These are phyloP conservation scores for Lentinula sp. DNA, from an alignment of 768 basidiomycete genomes.

Conservation along the genomic window DNA sequence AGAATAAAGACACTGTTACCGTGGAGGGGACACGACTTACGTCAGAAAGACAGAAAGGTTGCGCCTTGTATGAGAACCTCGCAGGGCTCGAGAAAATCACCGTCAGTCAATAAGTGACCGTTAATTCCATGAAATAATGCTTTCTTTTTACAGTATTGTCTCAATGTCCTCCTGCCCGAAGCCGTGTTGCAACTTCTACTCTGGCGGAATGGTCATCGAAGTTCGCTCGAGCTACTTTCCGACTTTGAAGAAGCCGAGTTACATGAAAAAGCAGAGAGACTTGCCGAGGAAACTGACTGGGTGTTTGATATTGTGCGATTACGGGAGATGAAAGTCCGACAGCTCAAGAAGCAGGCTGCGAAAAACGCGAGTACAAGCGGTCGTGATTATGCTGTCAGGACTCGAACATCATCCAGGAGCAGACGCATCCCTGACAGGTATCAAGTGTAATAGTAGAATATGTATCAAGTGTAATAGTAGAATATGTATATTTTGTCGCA, in stretches of 20 bases:
- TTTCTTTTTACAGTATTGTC: slow-evolving; percentile 49
- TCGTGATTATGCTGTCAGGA: background rate
- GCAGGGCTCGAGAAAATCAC: slow-evolving; percentile 44
- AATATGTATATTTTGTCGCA: background rate
- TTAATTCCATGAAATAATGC: background rate
- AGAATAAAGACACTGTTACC: background rate
- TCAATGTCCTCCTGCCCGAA: slow-evolving; percentile 67
- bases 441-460: no score
- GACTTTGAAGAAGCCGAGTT: slow-evolving; percentile 50
- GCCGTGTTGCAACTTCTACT: slow-evolving; percentile 67
- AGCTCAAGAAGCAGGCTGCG: background rate
- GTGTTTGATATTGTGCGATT: slow-evolving; percentile 56
- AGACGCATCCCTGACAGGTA: background rate
- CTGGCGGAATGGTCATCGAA: slow-evolving; percentile 62
- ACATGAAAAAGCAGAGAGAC: slow-evolving; percentile 39
- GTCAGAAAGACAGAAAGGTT: slow-evolving; percentile 25
- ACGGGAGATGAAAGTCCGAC: slow-evolving; percentile 24
- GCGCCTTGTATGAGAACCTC: slow-evolving; percentile 38
- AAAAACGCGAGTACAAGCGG: background rate
- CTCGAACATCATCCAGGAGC: background rate
- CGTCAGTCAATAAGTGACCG: slow-evolving; percentile 23
- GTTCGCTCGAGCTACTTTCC: slow-evolving; percentile 40
- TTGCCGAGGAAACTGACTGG: slow-evolving; percentile 59
- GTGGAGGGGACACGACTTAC: background rate
- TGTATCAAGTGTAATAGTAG: background rate